Conservation (phyloP, 176 grass and related monocot species). For the Saccharum spontaneum region DNA sequence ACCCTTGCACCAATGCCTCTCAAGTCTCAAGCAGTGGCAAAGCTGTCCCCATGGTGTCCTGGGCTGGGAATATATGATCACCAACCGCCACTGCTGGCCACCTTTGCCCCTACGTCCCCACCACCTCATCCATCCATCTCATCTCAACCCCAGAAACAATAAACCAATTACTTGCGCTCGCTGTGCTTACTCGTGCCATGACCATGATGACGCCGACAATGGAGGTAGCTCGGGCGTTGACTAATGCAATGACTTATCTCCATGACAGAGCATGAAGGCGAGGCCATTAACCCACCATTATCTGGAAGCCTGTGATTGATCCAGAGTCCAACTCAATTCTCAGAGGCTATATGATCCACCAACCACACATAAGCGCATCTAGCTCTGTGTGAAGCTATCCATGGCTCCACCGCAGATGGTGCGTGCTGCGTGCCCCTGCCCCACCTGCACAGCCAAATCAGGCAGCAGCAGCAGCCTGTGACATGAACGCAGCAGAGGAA, state of each 20-base stretch:
- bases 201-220: conserved; percentile 10
- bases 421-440: background rate
- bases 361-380: conserved; percentile 21
- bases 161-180: conserved; percentile 8
- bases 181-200: conserved; percentile 26
- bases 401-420: conserved; percentile 18
- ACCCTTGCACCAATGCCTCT: conserved; percentile 24
- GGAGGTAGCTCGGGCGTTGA: conserved; percentile 37
- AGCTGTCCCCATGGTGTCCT: conserved; percentile 20
- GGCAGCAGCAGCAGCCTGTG: background rate
- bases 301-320: conserved; percentile 6
- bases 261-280: background rate
- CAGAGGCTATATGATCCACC: conserved; percentile 14
- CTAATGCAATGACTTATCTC: background rate
- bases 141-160: conserved; percentile 10
- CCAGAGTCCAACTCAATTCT: conserved; percentile 10
- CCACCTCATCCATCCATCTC: background rate
- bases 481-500: conserved; percentile 5
- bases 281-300: conserved; percentile 25
- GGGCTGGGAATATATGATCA: conserved; percentile 11
- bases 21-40: conserved; percentile 25
- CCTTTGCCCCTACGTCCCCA: background rate
- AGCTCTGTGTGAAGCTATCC: conserved; percentile 11
- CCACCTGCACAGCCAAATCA: conserved; percentile 30
- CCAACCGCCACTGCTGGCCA: background rate